Evolutionary conservation across 2,329 filamentous ascomycete genomes (phyloP).

Genomic region (Alternaria arbusti): DNA sequence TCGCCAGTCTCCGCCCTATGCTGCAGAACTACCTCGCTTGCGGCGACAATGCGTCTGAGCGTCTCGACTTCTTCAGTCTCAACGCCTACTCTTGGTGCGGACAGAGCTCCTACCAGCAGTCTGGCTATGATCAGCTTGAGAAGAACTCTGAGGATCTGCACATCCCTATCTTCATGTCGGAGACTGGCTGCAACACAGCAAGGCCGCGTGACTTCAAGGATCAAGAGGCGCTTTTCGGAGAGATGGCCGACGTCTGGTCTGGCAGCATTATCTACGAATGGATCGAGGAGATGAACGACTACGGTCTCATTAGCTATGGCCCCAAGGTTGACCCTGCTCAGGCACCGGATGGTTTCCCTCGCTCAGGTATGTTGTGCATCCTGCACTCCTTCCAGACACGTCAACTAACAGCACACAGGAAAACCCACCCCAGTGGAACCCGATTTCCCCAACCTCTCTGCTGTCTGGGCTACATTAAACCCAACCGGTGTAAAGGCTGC

Average conservation of each 20-base stretch:
- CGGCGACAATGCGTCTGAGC: conserved; percentile 69
- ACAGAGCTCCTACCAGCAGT: conserved; percentile 58
- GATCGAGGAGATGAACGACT: conserved; percentile 84
- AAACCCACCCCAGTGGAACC: conserved; percentile 75
- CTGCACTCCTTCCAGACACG: background rate
- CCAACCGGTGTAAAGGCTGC: conserved; percentile 72
- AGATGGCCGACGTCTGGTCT: conserved; percentile 76
- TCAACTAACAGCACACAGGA: conserved; percentile 39
- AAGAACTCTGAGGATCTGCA: conserved; percentile 69
- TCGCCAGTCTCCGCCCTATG: conserved; percentile 71
- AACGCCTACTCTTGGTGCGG: conserved; percentile 77
- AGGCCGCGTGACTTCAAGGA: conserved; percentile 70
- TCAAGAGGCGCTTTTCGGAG: conserved; percentile 77
- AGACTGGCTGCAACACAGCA: conserved; percentile 80
- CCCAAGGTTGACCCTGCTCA: conserved; percentile 59
- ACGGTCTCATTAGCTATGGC: conserved; percentile 81
- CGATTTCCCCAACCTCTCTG: conserved; percentile 79
- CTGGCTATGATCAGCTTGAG: conserved; percentile 75
- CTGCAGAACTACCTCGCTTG: conserved; percentile 80
- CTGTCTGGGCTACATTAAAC: conserved; percentile 74
- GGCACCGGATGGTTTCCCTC: conserved; percentile 71
- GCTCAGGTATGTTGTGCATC: conserved; percentile 55
- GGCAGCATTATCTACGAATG: conserved; percentile 89
- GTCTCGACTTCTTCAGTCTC: conserved; percentile 81
- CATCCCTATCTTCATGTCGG: conserved; percentile 72